phyloP scores from a whole-genome alignment of 768 basidiomycete genomes.

The Cystofilobasidium capitatum region DNA sequence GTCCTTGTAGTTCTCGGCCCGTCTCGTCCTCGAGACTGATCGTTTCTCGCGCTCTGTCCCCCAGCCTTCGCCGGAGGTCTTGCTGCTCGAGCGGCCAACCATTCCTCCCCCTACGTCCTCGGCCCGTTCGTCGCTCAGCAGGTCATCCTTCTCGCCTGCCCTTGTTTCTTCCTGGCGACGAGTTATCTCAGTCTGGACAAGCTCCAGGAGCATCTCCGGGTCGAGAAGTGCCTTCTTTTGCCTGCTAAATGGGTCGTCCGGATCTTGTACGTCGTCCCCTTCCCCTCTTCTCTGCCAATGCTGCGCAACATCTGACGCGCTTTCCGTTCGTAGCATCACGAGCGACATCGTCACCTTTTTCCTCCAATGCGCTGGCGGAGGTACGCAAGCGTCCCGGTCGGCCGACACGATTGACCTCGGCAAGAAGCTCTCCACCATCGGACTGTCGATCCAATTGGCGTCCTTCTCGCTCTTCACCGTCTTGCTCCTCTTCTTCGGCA shows the following conservation, averaged over 20 bases:
- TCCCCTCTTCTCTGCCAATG: not conserved
- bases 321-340: not conserved
- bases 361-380: not conserved
- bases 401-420: not conserved
- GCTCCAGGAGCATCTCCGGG: not conserved
- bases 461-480: slow-evolving; percentile 49
- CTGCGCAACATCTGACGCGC: not conserved
- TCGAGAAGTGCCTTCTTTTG: not conserved
- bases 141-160: not conserved
- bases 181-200: not conserved
- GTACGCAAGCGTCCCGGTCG: not conserved
- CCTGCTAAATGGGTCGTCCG: not conserved
- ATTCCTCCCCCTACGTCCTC: not conserved
- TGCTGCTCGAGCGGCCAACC: not conserved
- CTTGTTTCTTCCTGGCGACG: not conserved
- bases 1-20: not conserved
- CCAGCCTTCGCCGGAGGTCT: slow-evolving; percentile 1
- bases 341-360: not conserved
- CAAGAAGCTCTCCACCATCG: slow-evolving; percentile 47
- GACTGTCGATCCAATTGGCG: slow-evolving; percentile 49
- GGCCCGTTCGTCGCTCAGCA: not conserved
- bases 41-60: not conserved
- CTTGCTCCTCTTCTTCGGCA: slow-evolving; percentile 46
- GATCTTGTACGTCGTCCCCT: not conserved
- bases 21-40: not conserved